phyloP scores from a whole-genome alignment of 2,329 filamentous ascomycete genomes.

The Tolypocladium tundrense region DNA sequence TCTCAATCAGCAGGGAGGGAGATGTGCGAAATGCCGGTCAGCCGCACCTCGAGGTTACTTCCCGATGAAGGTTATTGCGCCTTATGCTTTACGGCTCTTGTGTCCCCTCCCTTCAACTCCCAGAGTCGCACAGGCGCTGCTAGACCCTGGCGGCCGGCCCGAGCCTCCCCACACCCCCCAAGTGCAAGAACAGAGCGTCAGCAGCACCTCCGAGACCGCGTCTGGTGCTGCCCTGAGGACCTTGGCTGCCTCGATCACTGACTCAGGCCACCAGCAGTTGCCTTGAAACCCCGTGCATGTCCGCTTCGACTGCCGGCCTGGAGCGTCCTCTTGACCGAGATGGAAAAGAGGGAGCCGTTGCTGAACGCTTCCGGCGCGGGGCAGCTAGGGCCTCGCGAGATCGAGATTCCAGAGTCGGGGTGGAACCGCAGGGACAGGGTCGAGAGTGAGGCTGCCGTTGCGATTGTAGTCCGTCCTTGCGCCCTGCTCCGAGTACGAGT shows the following conservation, averaged over 20 bases:
- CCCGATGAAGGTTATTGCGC: not conserved
- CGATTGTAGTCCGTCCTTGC: not conserved
- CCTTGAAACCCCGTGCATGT: not conserved
- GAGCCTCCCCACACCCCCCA: not conserved
- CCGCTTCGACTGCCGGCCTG: not conserved
- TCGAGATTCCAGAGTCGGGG: not conserved
- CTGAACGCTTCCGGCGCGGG: not conserved
- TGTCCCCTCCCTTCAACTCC: not conserved
- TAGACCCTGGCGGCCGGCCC: not conserved
- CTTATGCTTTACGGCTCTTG: not conserved
- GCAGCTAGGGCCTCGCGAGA: not conserved
- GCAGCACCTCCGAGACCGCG: not conserved
- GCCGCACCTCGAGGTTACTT: not conserved
- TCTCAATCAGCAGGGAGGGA: not conserved
- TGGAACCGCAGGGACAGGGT: not conserved
- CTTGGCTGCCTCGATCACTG: not conserved
- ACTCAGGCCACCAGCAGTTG: not conserved
- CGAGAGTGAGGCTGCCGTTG: not conserved
- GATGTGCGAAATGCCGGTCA: not conserved
- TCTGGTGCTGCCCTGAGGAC: not conserved
- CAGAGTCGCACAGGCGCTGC: not conserved
- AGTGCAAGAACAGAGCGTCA: not conserved
- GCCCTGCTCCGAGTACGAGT: not conserved
- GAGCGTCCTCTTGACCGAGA: not conserved
- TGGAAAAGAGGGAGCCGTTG: not conserved